A percentile compares a stretch with the other conserved stretches of the same genome.
These are phyloP conservation scores for Ceratocystis harringtonii DNA, from an alignment of 2,329 filamentous ascomycete species.

Conservation along the genomic window DNA sequence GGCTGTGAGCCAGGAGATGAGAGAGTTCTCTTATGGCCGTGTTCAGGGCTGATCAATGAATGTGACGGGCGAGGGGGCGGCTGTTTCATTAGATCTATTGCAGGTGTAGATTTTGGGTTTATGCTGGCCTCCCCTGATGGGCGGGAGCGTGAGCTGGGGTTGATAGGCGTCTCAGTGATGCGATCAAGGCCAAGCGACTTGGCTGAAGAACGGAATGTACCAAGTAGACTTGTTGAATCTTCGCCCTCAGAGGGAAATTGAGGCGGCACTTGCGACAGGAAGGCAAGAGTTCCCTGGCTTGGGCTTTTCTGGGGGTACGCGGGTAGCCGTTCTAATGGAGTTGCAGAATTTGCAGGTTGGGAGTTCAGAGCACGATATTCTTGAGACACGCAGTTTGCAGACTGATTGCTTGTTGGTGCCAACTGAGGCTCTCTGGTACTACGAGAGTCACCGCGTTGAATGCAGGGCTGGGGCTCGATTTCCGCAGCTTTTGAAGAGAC, in stretches of 20 bases:
- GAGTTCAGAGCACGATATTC: not conserved
- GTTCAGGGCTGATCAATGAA: slow-evolving; percentile 6
- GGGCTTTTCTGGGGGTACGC: not conserved
- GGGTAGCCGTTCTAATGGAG: not conserved
- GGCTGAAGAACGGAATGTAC: not conserved
- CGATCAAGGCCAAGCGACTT: slow-evolving; percentile 1
- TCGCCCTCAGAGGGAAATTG: not conserved
- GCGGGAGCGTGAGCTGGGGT: not conserved
- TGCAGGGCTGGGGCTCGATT: not conserved
- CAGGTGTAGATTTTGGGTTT: not conserved
- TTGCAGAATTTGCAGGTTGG: not conserved
- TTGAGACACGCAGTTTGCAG: not conserved
- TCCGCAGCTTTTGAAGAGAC: not conserved
- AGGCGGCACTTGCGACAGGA: slow-evolving; percentile 8
- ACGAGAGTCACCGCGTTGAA: not conserved
- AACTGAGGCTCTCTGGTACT: not conserved
- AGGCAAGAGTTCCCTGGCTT: not conserved
- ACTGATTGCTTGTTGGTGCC: not conserved
- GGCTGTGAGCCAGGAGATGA: slow-evolving; percentile 14
- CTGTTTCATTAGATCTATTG: slow-evolving; percentile 8
- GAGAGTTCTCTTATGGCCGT: slow-evolving; percentile 13
- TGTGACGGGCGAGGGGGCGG: slow-evolving; percentile 5
- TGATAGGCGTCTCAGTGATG: not conserved
- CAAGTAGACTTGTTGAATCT: slow-evolving; percentile 2
- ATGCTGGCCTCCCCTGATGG: not conserved